Percentiles rank a stretch among this genome's conserved stretches.
Evolutionary conservation across 2,329 filamentous ascomycete genomes (phyloP).

Genomic region (Talaromyces sp.): DNA sequence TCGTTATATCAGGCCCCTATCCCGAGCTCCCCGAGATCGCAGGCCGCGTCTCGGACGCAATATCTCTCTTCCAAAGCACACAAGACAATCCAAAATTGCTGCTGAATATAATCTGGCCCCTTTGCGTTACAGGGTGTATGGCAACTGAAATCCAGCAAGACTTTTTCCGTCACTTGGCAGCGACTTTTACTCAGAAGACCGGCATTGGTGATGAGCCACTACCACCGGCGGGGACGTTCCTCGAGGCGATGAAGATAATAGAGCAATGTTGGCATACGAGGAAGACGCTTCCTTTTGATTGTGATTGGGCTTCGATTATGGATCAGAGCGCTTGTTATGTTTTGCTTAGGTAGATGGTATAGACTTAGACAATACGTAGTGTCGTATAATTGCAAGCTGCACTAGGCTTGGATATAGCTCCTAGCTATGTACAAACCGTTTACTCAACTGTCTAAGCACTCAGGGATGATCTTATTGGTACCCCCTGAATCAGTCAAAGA

Average conservation of each 20-base stretch:
- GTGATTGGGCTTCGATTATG: constrained; percentile 10
- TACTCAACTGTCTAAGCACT: not conserved
- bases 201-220: not conserved
- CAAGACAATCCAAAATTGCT: not conserved
- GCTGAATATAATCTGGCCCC: not conserved
- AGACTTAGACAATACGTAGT: not conserved
- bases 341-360: not conserved
- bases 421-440: too few species aligned
- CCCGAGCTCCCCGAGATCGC: not conserved
- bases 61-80: not conserved
- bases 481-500: not conserved
- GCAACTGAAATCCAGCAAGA: not conserved
- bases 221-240: not conserved
- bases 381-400: too few species aligned
- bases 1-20: not conserved
- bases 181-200: not conserved
- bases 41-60: not conserved
- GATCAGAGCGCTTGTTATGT: not conserved
- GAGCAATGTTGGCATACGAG: not conserved
- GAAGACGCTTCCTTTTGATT: not conserved
- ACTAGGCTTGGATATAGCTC: too few species aligned
- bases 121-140: not conserved
- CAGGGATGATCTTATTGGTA: not conserved
- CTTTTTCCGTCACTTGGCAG: not conserved
- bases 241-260: constrained; percentile 3